phyloP scores from a whole-genome alignment of 148 eudicot species.

The Nyssa sinensis region DNA sequence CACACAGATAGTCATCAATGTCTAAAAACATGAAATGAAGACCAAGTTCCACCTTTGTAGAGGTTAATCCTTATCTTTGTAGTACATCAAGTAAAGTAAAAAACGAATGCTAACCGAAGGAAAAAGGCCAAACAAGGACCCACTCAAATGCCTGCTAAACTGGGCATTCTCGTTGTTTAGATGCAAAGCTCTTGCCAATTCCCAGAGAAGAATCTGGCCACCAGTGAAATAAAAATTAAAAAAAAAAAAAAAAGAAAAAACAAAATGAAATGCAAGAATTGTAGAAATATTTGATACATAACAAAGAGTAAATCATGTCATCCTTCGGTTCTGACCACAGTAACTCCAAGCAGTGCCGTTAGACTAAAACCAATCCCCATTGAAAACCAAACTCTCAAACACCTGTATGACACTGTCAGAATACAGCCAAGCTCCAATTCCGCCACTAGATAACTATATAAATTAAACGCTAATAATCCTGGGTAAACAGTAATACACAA shows the following conservation, averaged over 20 bases:
- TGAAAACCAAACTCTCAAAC: constrained; percentile 69
- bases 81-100: neutral
- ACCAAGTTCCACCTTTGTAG: neutral
- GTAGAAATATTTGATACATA: neutral
- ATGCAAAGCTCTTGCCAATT: constrained; percentile 43
- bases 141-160: constrained; percentile 45
- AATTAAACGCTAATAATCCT: neutral
- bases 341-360: constrained; percentile 62
- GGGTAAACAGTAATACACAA: neutral
- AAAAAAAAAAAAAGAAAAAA: constrained; percentile 4
- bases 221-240: too few species aligned
- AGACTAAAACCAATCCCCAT: constrained; percentile 76
- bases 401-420: constrained; percentile 37
- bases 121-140: constrained; percentile 49
- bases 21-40: constrained; percentile 5
- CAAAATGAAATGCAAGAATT: neutral
- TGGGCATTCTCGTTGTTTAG: constrained; percentile 32
- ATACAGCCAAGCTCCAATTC: neutral
- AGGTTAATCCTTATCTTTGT: neutral
- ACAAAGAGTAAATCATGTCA: neutral
- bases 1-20: constrained; percentile 1
- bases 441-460: neutral
- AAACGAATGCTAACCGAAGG: constrained; percentile 54
- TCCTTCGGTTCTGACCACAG: constrained; percentile 41
- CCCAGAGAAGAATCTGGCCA: constrained; percentile 62